A percentile compares a stretch with the other conserved stretches of the same genome.
phyloP scores from a whole-genome alignment of 306 rosid genomes.

The Rubus idaeus region DNA sequence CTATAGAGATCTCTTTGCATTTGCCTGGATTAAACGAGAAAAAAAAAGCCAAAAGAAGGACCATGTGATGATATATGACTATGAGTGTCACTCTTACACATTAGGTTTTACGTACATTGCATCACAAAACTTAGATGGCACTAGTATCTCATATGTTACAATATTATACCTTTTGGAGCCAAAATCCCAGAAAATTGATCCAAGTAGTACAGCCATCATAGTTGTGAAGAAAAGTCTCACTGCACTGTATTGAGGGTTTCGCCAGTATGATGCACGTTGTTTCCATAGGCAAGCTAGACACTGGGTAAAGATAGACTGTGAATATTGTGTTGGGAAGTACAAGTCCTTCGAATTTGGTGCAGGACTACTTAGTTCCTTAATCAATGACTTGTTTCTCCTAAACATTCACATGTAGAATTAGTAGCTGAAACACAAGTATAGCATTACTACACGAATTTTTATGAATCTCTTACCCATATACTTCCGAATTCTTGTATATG shows the following conservation, averaged over 20 bases:
- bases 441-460: no score
- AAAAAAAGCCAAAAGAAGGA: not conserved
- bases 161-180: conserved; percentile 61
- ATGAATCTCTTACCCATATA: conserved; percentile 36
- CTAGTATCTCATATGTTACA: not conserved
- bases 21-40: conserved; percentile 29
- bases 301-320: conserved; percentile 54
- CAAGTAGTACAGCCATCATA: conserved; percentile 57
- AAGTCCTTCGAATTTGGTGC: conserved; percentile 52
- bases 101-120: not conserved
- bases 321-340: conserved; percentile 54
- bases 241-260: conserved; percentile 64
- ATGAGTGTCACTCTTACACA: not conserved
- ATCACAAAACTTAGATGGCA: not conserved
- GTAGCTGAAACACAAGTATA: conserved; percentile 5
- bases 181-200: conserved; percentile 60
- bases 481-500: conserved; percentile 52
- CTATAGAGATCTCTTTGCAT: conserved; percentile 56
- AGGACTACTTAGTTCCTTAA: conserved; percentile 54
- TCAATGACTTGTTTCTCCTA: conserved; percentile 69
- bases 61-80: not conserved
- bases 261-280: conserved; percentile 60
- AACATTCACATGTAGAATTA: conserved; percentile 21
- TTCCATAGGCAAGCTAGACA: conserved; percentile 78
- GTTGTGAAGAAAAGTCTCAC: conserved; percentile 66